These are phyloP conservation scores for Vitis rupestris DNA, from an alignment of 164 flowering plant genomes.

Conservation along the genomic window DNA sequence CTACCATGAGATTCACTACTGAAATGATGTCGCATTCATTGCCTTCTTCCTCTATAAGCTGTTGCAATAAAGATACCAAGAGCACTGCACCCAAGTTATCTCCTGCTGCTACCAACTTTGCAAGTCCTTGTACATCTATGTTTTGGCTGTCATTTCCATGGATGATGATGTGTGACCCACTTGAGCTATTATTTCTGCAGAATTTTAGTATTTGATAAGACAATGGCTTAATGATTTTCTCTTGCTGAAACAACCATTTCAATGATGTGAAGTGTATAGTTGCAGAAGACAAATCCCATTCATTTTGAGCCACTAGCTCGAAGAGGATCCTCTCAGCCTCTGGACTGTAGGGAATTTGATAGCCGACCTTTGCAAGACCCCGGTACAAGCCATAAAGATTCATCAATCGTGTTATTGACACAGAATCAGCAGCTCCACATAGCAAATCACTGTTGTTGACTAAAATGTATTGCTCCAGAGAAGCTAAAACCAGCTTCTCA, in stretches of 20 bases:
- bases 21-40: conserved; percentile 46
- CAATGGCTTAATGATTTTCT: conserved; percentile 49
- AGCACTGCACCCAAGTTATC: conserved; percentile 61
- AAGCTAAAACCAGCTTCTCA: conserved; percentile 73
- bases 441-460: conserved; percentile 46
- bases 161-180: conserved; percentile 13
- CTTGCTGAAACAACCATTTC: conserved; percentile 92
- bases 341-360: conserved; percentile 62
- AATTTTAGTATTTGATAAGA: conserved; percentile 61
- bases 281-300: conserved; percentile 65
- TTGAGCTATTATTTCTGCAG: conserved; percentile 36
- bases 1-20: conserved; percentile 42
- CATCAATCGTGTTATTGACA: conserved; percentile 35
- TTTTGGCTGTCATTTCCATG: conserved; percentile 24
- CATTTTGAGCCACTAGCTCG: conserved; percentile 47
- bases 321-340: conserved; percentile 84
- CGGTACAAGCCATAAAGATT: conserved; percentile 74
- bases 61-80: conserved; percentile 51
- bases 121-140: conserved; percentile 35
- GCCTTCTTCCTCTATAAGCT: conserved; percentile 48
- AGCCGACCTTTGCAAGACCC: conserved; percentile 40
- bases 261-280: conserved; percentile 54
- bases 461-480: conserved; percentile 85
- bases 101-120: conserved; percentile 57
- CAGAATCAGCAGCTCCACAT: conserved; percentile 27